Evolutionary conservation across 257 asterid species (phyloP).

Genomic region (Oldenlandia corymbosa): DNA sequence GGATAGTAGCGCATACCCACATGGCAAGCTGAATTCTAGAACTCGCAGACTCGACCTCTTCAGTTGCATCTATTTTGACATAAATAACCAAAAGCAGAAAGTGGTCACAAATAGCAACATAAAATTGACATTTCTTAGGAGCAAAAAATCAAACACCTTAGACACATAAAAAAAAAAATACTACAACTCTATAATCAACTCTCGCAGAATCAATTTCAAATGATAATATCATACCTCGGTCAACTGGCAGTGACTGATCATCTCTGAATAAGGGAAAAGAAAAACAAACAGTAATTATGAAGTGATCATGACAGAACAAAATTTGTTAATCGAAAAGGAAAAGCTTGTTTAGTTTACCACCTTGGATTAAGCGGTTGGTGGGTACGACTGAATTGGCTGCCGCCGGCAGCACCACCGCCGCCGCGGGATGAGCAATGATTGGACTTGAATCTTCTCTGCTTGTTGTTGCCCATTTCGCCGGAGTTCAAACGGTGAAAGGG

Average conservation of each 20-base stretch:
- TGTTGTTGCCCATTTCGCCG: conserved; percentile 52
- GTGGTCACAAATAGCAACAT: neutral
- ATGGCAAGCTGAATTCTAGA: conserved; percentile 81
- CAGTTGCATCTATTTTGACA: conserved; percentile 30
- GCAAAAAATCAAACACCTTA: conserved; percentile 38
- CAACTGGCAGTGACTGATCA: conserved; percentile 57
- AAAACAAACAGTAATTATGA: neutral
- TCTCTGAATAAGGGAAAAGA: conserved; percentile 37
- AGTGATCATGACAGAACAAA: neutral
- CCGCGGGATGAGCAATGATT: conserved; percentile 40
- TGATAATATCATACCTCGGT: conserved; percentile 41
- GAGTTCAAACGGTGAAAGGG: neutral
- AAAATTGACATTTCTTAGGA: conserved; percentile 1
- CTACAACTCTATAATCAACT: neutral
- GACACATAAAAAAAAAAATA: conserved; percentile 6
- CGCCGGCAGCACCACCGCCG: conserved; percentile 22
- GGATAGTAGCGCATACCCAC: conserved; percentile 62
- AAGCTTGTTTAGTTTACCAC: conserved; percentile 22
- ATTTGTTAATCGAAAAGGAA: neutral
- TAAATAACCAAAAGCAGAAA: conserved; percentile 2
- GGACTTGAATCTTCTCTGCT: conserved; percentile 65
- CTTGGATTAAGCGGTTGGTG: conserved; percentile 35
- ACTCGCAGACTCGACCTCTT: conserved; percentile 43
- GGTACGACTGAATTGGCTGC: conserved; percentile 27
- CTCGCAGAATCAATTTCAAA: no score